phyloP scores from a whole-genome alignment of 2,329 filamentous ascomycete genomes.

The Huntiella decipiens region DNA sequence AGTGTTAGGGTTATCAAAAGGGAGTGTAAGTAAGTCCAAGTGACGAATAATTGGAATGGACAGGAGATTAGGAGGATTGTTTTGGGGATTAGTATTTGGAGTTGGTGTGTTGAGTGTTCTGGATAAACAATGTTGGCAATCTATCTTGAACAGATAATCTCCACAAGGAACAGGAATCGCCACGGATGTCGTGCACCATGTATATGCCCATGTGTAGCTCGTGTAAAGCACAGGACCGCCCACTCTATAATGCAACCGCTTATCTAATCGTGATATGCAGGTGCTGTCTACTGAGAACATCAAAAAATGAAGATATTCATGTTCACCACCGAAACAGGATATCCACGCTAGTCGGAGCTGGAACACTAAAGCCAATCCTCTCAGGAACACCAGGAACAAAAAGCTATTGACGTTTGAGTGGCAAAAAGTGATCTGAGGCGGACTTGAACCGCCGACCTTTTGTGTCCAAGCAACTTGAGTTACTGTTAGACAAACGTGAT shows the following conservation, averaged over 20 bases:
- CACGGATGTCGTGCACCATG: too few species aligned
- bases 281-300: neutral
- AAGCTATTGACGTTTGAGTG: neutral
- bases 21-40: too few species aligned
- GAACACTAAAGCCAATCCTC: neutral
- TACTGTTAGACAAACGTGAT: constrained; percentile 3
- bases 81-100: too few species aligned
- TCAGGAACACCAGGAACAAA: neutral
- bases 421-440: constrained; percentile 1
- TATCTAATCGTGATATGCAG: neutral
- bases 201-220: too few species aligned
- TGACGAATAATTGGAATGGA: too few species aligned
- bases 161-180: too few species aligned
- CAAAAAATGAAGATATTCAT: neutral
- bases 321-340: neutral
- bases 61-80: too few species aligned
- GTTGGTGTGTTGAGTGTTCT: too few species aligned
- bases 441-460: constrained; percentile 3
- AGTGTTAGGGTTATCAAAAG: too few species aligned
- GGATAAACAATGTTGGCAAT: too few species aligned
- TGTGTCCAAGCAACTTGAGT: neutral
- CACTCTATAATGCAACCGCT: neutral
- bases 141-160: too few species aligned
- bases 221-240: too few species aligned
- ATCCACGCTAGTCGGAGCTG: neutral